Conservation (phyloP, 805 yeast genomes). For the Yamadazyma philogaea region DNA sequence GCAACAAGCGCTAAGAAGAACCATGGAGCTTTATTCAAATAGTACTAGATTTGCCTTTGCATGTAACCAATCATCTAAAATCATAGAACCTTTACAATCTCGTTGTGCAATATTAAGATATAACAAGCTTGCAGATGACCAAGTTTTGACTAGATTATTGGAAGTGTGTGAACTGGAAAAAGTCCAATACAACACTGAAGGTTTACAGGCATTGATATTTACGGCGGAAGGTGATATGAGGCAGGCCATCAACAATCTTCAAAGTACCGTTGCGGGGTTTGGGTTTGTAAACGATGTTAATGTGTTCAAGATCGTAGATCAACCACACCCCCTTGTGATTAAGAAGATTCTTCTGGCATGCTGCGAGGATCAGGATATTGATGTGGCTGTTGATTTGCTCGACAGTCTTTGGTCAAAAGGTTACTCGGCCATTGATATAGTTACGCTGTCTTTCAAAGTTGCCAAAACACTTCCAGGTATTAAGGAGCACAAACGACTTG, state of each 20-base stretch:
- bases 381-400: slow-evolving; percentile 61
- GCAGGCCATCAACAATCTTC: slow-evolving; percentile 92
- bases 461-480: slow-evolving; percentile 70
- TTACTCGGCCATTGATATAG: slow-evolving; percentile 88
- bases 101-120: slow-evolving; percentile 94
- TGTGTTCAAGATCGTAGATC: slow-evolving; percentile 92
- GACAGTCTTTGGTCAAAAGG: slow-evolving; percentile 83
- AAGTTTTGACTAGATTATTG: slow-evolving; percentile 72
- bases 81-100: slow-evolving; percentile 94
- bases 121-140: slow-evolving; percentile 76
- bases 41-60: slow-evolving; percentile 98
- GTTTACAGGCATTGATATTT: slow-evolving; percentile 86
- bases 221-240: slow-evolving; percentile 99
- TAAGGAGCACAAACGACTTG: slow-evolving; percentile 66
- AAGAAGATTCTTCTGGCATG: slow-evolving; percentile 54
- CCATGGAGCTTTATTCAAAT: slow-evolving; percentile 64
- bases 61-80: slow-evolving; percentile 90
- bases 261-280: slow-evolving; percentile 92
- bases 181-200: slow-evolving; percentile 81
- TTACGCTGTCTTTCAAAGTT: slow-evolving; percentile 86
- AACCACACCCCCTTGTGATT: slow-evolving; percentile 90
- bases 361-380: slow-evolving; percentile 44
- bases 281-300: slow-evolving; percentile 87
- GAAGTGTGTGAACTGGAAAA: slow-evolving; percentile 68
- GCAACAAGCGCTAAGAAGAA: slow-evolving; percentile 89